Conservation (phyloP, 1,139 yeast genomes). For the Taphrina communis region DNA sequence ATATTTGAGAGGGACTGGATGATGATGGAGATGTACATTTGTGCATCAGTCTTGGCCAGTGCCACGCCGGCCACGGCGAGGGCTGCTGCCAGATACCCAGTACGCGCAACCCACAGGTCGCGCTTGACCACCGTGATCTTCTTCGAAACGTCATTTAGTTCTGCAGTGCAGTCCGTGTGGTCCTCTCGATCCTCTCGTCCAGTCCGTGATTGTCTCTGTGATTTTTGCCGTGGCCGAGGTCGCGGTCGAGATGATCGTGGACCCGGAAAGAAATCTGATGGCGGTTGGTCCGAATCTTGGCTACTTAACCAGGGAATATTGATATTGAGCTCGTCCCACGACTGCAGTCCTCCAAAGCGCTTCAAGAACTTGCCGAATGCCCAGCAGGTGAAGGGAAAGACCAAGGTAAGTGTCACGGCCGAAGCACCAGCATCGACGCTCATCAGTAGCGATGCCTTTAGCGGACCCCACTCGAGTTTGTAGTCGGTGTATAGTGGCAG, state of each 20-base stretch:
- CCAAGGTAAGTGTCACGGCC: slow-evolving; percentile 37
- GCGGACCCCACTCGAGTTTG: slow-evolving; percentile 39
- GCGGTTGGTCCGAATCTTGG: slow-evolving; percentile 25
- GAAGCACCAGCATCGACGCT: slow-evolving; percentile 41
- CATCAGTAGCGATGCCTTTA: slow-evolving; percentile 38
- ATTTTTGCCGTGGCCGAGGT: not conserved
- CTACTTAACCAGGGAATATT: slow-evolving; percentile 31
- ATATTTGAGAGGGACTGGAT: slow-evolving; percentile 41
- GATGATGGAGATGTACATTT: slow-evolving; percentile 36
- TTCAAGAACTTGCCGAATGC: slow-evolving; percentile 35
- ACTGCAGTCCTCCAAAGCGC: slow-evolving; percentile 37
- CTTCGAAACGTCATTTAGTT: slow-evolving; percentile 28
- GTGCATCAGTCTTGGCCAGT: slow-evolving; percentile 30
- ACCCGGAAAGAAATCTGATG: slow-evolving; percentile 21
- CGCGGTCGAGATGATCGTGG: slow-evolving; percentile 6
- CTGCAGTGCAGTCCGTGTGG: not conserved
- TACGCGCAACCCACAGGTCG: slow-evolving; percentile 41
- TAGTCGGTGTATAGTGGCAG: slow-evolving; percentile 41
- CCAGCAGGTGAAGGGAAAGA: slow-evolving; percentile 41
- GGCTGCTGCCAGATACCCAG: slow-evolving; percentile 38
- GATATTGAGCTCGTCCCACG: slow-evolving; percentile 28
- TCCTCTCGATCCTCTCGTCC: not conserved
- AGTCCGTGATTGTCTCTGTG: not conserved
- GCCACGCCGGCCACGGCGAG: slow-evolving; percentile 40
- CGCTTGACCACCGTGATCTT: slow-evolving; percentile 41